Conservation (phyloP, 148 eudicot genomes). For the Salicornia ramosissima region DNA sequence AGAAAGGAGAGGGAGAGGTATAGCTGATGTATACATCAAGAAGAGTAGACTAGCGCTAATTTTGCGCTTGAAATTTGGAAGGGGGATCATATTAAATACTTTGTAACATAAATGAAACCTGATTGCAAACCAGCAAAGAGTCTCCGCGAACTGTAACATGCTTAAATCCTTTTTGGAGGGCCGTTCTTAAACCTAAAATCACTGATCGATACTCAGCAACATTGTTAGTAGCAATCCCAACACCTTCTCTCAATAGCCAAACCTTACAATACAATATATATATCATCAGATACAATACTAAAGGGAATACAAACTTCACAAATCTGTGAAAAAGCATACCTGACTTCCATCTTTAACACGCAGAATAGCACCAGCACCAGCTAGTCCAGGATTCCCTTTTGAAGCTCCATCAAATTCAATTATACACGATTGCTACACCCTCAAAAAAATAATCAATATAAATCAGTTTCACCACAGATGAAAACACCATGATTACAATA, state of each 20-base stretch:
- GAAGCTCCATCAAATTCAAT: conserved; percentile 93
- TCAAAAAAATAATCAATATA: neutral
- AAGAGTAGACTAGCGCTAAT: no score
- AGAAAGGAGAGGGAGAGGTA: neutral
- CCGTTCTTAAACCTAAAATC: conserved; percentile 66
- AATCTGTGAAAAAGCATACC: conserved; percentile 24
- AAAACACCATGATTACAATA: neutral
- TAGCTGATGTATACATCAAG: neutral
- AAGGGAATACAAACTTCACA: neutral
- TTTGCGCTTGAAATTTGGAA: neutral
- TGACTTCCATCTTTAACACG: conserved; percentile 60
- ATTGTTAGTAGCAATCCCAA: conserved; percentile 78
- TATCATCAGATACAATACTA: conserved; percentile 6
- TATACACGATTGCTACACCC: conserved; percentile 47
- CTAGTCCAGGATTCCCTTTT: conserved; percentile 86
- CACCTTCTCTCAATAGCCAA: conserved; percentile 70
- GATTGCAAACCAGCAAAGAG: conserved; percentile 60
- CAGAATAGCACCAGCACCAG: conserved; percentile 95
- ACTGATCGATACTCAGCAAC: conserved; percentile 85
- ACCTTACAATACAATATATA: conserved; percentile 42
- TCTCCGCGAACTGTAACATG: conserved; percentile 56
- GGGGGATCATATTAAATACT: neutral
- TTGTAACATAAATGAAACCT: conserved; percentile 29
- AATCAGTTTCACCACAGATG: neutral
- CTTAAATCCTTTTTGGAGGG: conserved; percentile 63